phyloP scores from a whole-genome alignment of 75 land plant species.

The Larix kaempferi region DNA sequence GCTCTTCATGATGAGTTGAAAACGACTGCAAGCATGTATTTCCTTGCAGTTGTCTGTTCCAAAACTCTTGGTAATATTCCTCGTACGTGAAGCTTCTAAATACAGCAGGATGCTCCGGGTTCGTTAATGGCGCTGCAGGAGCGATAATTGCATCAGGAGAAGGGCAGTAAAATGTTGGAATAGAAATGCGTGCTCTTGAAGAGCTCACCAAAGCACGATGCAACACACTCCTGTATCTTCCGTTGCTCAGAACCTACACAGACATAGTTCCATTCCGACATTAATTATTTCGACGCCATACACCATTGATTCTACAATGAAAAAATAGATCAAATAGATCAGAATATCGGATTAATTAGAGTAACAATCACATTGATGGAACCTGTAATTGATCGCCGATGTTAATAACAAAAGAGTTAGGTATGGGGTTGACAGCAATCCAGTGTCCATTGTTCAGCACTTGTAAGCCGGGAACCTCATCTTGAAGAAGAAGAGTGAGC shows the following conservation, averaged over 20 bases:
- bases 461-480: constrained; percentile 49
- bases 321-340: too few species aligned
- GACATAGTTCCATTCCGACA: too few species aligned
- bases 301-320: too few species aligned
- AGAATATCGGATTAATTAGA: too few species aligned
- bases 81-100: constrained; percentile 42
- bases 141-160: constrained; percentile 41
- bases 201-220: constrained; percentile 57
- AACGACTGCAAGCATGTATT: constrained; percentile 52
- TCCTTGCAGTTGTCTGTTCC: constrained; percentile 51
- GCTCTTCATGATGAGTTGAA: neutral
- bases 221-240: constrained; percentile 52
- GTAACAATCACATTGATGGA: too few species aligned
- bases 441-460: constrained; percentile 37
- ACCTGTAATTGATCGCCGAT: constrained; percentile 66
- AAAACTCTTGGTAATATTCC: constrained; percentile 53
- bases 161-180: constrained; percentile 55
- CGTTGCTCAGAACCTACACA: constrained; percentile 56
- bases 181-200: constrained; percentile 39
- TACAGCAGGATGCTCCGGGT: constrained; percentile 23
- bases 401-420: constrained; percentile 53
- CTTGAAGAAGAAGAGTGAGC: constrained; percentile 59
- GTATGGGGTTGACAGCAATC: constrained; percentile 50
- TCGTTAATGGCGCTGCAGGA: constrained; percentile 30
- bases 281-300: too few species aligned